Conservation (phyloP, 1,284 basidiomycete species). For the Ceratobasidium sp. region DNA sequence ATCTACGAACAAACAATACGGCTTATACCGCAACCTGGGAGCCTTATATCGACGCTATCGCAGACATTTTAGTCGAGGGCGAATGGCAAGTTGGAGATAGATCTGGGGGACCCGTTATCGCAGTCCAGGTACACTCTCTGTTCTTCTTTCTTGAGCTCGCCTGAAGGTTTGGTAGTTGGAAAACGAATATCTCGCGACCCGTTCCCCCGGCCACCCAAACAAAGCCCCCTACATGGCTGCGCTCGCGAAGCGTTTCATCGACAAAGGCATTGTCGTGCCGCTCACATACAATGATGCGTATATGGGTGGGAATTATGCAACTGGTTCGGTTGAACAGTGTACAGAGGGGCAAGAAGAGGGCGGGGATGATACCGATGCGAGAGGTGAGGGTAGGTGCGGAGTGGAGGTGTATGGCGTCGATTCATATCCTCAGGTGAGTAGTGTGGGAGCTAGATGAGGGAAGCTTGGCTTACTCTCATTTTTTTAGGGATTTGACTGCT, state of each 20-base stretch:
- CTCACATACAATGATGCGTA: slow-evolving; percentile 59
- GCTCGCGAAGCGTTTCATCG: slow-evolving; percentile 58
- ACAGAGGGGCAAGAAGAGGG: slow-evolving; percentile 31
- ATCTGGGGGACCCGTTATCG: slow-evolving; percentile 54
- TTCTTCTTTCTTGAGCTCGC: not conserved
- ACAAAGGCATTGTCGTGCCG: slow-evolving; percentile 72
- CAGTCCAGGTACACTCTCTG: slow-evolving; percentile 52
- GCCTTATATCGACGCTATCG: slow-evolving; percentile 55
- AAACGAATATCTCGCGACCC: slow-evolving; percentile 54
- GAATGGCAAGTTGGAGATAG: slow-evolving; percentile 43
- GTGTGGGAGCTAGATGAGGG: too few species aligned
- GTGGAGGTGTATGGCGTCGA: slow-evolving; percentile 59
- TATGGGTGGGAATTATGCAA: slow-evolving; percentile 51
- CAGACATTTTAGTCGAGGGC: slow-evolving; percentile 48
- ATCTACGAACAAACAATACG: slow-evolving; percentile 55
- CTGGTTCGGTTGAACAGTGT: slow-evolving; percentile 47
- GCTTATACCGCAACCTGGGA: slow-evolving; percentile 54
- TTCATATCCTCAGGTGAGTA: slow-evolving; percentile 70
- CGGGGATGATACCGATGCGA: slow-evolving; percentile 6
- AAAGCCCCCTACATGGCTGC: slow-evolving; percentile 49
- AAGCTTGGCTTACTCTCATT: too few species aligned
- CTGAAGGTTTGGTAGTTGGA: slow-evolving; percentile 50
- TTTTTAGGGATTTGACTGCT: slow-evolving; percentile 72
- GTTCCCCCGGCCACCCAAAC: slow-evolving; percentile 47
- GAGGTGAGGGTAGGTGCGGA: slow-evolving; percentile 47